Evolutionary conservation across 768 basidiomycete genomes (phyloP).

Genomic region (Suillus decipiens): DNA sequence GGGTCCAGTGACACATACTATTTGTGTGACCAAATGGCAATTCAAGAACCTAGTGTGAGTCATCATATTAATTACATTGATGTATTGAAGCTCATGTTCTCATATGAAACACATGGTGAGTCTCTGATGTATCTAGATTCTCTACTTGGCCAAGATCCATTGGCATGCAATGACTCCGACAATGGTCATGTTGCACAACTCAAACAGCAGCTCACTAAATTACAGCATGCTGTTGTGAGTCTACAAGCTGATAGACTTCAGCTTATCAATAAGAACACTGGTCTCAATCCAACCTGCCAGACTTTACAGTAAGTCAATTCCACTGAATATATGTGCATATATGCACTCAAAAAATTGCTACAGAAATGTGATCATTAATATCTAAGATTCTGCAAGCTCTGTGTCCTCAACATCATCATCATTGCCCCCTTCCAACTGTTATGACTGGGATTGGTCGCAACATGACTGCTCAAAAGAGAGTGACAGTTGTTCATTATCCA

Average conservation of each 20-base stretch:
- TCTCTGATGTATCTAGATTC: not conserved
- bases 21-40: not conserved
- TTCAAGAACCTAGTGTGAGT: not conserved
- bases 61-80: not conserved
- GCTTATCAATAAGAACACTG: not conserved
- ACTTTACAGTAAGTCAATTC: not conserved
- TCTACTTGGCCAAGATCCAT: not conserved
- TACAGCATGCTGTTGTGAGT: not conserved
- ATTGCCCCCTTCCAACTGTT: not conserved
- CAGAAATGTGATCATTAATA: not conserved
- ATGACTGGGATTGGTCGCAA: no score
- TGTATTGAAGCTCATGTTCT: not conserved
- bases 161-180: not conserved
- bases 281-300: not conserved
- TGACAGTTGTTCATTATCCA: no score
- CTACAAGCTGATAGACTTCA: not conserved
- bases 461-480: no score
- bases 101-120: not conserved
- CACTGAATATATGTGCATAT: not conserved
- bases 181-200: not conserved
- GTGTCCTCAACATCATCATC: not conserved
- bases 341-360: not conserved
- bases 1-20: not conserved
- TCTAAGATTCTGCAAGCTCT: not conserved
- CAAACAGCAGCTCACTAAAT: not conserved